Percentiles rank a stretch among this genome's conserved stretches.
Conservation (phyloP, 331 rosid genomes). For the Pyrus hybrid region DNA sequence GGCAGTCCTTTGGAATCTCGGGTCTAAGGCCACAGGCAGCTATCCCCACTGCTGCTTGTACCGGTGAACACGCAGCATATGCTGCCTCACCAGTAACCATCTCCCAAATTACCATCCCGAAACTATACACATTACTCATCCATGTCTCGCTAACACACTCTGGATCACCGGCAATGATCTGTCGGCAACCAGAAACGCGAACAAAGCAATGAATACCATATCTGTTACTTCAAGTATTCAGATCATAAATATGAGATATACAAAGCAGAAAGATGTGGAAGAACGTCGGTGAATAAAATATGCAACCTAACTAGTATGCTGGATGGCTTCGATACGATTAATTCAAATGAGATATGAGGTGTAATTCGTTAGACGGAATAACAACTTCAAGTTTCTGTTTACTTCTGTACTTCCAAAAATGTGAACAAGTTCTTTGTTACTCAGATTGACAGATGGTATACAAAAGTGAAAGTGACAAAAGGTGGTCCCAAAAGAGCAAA, state of each 20-base stretch:
- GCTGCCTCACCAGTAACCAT: constrained; percentile 91
- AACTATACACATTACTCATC: constrained; percentile 93
- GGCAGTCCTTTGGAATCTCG: constrained; percentile 89
- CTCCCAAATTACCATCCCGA: constrained; percentile 97
- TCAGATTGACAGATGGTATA: background rate
- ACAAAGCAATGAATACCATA: background rate
- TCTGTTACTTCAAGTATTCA: background rate
- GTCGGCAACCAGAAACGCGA: constrained; percentile 17
- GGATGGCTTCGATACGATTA: background rate
- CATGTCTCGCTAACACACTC: constrained; percentile 84
- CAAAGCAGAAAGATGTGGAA: background rate
- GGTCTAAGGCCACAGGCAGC: constrained; percentile 99
- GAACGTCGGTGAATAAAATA: background rate
- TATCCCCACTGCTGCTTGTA: constrained; percentile 93
- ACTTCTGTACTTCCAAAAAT: background rate
- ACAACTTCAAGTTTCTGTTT: background rate
- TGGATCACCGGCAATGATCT: constrained; percentile 98
- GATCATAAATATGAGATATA: background rate
- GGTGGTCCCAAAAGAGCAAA: background rate
- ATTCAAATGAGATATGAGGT: background rate
- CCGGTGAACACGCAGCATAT: constrained; percentile 76
- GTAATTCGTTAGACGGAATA: background rate
- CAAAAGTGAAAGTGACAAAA: background rate
- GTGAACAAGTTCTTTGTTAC: background rate
- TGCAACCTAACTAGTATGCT: background rate